A percentile compares a stretch with the other conserved stretches of the same genome.
phyloP scores from a whole-genome alignment of 176 grass and related monocot species.

The Triticum urartu region DNA sequence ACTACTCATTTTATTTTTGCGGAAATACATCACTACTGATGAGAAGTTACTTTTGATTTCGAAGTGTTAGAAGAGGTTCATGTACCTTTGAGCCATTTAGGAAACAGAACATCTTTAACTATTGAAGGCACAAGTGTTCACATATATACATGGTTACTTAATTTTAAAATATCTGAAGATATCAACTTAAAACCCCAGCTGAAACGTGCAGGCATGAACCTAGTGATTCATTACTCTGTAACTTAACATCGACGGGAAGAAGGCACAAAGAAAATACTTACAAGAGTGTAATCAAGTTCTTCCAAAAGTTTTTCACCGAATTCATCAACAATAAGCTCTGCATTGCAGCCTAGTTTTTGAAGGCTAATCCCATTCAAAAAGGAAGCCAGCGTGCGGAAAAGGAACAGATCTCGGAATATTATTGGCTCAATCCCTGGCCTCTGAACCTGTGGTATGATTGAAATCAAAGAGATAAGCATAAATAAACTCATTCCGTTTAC shows the following conservation, averaged over 20 bases:
- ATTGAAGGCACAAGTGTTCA: background rate
- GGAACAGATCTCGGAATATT: slow-evolving; percentile 95
- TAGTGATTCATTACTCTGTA: background rate
- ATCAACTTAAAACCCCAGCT: background rate
- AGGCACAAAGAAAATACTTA: slow-evolving; percentile 43
- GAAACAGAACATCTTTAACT: background rate
- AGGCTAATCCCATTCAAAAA: slow-evolving; percentile 98
- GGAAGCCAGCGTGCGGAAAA: slow-evolving; percentile 88
- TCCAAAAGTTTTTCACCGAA: slow-evolving; percentile 98
- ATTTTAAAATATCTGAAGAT: background rate
- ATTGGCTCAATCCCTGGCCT: slow-evolving; percentile 97
- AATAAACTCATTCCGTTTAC: background rate
- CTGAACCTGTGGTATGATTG: slow-evolving; percentile 56
- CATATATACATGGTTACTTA: background rate
- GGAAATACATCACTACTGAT: background rate
- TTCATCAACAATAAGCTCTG: slow-evolving; percentile 99
- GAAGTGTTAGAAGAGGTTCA: background rate
- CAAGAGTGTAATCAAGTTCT: slow-evolving; percentile 99
- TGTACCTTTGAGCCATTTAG: background rate
- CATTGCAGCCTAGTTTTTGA: slow-evolving; percentile 97
- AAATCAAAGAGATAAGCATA: background rate
- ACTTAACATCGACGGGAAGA: background rate
- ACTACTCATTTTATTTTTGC: background rate
- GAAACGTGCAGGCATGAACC: background rate
- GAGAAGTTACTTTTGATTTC: background rate